Percentiles rank a stretch among this genome's conserved stretches.
These are phyloP conservation scores for Panellus pusillus DNA, from an alignment of 768 basidiomycete genomes.

Conservation along the genomic window DNA sequence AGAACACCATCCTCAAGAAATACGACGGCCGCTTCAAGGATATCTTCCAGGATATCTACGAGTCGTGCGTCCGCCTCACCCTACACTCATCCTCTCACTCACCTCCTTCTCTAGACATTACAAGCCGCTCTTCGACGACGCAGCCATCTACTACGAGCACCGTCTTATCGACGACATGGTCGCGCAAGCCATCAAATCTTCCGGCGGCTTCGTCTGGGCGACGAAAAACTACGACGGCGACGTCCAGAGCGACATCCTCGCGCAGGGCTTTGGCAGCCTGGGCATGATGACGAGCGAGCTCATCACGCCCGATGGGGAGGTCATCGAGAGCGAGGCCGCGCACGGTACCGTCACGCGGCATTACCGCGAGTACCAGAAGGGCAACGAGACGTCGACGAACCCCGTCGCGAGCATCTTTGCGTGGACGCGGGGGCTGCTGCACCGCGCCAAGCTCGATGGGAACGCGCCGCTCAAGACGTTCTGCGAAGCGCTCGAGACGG, in stretches of 20 bases:
- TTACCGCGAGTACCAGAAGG: slow-evolving; percentile 97
- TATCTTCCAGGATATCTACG: slow-evolving; percentile 97
- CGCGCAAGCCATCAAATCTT: slow-evolving; percentile 95
- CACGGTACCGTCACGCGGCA: slow-evolving; percentile 97
- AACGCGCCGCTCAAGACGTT: slow-evolving; percentile 76
- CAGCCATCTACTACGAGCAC: slow-evolving; percentile 90
- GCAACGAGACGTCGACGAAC: slow-evolving; percentile 97
- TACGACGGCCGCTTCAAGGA: slow-evolving; percentile 99
- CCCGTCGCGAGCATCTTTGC: slow-evolving; percentile 98
- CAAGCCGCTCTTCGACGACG: slow-evolving; percentile 65
- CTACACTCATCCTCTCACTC: not conserved
- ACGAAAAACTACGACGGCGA: slow-evolving; percentile 84
- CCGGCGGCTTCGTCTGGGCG: slow-evolving; percentile 86
- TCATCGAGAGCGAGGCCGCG: slow-evolving; percentile 95
- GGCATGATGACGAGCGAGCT: slow-evolving; percentile 99
- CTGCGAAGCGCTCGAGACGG: slow-evolving; percentile 76
- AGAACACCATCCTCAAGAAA: slow-evolving; percentile 96
- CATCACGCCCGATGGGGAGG: slow-evolving; percentile 90
- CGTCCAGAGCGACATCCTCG: slow-evolving; percentile 90
- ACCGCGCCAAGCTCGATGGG: slow-evolving; percentile 88
- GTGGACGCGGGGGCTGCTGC: slow-evolving; percentile 93
- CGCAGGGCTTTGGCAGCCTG: slow-evolving; percentile 93
- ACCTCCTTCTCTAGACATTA: slow-evolving; percentile 48
- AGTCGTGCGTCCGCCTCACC: slow-evolving; percentile 42
- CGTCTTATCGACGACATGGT: slow-evolving; percentile 98